phyloP scores from a whole-genome alignment of 805 yeast species.

The Ogataea polymorpha region DNA sequence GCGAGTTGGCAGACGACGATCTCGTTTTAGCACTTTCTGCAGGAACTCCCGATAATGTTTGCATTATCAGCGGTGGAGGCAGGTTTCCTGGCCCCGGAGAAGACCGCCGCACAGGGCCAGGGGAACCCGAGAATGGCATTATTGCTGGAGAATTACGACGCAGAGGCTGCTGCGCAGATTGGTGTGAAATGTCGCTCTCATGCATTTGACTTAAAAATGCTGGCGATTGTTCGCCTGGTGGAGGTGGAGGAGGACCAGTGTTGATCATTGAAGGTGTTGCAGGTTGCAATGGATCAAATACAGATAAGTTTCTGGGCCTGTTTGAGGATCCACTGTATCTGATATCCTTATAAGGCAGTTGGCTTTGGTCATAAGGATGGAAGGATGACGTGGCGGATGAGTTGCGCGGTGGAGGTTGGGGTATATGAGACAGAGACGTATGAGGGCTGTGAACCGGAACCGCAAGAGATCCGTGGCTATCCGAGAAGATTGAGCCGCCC shows the following conservation, averaged over 20 bases:
- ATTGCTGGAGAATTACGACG: constrained; percentile 14
- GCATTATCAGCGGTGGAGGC: constrained; percentile 2
- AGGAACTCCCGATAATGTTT: background rate
- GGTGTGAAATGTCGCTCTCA: constrained; percentile 13
- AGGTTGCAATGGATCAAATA: constrained; percentile 35
- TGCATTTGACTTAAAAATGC: constrained; percentile 5
- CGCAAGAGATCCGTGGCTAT: constrained; percentile 6
- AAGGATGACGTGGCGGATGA: constrained; percentile 28
- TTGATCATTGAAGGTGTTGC: constrained; percentile 11
- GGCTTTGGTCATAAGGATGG: constrained; percentile 25
- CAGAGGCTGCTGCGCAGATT: constrained; percentile 12
- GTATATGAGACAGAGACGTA: constrained; percentile 12
- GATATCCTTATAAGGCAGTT: constrained; percentile 31
- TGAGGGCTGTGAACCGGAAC: constrained; percentile 12
- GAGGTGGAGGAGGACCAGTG: constrained; percentile 8
- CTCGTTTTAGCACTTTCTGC: constrained; percentile 18
- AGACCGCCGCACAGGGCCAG: constrained; percentile 12
- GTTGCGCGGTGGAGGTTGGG: constrained; percentile 27
- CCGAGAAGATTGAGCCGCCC: constrained; percentile 10
- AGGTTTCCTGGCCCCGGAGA: constrained; percentile 10
- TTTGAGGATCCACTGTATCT: constrained; percentile 30
- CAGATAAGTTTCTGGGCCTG: constrained; percentile 38
- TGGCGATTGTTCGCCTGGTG: constrained; percentile 11
- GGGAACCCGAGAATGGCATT: constrained; percentile 15
- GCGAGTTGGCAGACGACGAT: constrained; percentile 18